Conservation (phyloP, 306 rosid species). For the Malus sieversii region DNA sequence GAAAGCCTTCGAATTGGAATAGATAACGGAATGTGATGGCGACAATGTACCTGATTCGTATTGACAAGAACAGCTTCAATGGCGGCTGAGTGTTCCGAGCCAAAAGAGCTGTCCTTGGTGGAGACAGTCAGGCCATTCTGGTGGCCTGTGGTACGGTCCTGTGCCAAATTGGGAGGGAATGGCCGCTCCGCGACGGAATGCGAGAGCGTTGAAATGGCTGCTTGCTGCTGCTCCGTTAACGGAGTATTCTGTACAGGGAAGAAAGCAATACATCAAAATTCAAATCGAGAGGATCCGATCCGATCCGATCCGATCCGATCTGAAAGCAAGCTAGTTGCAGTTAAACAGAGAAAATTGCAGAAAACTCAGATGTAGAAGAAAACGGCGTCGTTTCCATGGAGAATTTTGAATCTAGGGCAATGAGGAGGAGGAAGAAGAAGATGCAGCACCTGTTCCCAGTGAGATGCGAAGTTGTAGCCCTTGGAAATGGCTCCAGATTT, state of each 20-base stretch:
- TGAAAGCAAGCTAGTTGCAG: neutral
- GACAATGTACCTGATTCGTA: constrained; percentile 64
- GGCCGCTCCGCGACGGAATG: constrained; percentile 84
- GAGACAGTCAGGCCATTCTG: constrained; percentile 49
- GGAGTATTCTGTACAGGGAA: constrained; percentile 66
- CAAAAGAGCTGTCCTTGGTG: constrained; percentile 41
- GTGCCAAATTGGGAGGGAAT: constrained; percentile 70
- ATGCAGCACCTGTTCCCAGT: constrained; percentile 74
- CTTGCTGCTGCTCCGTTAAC: constrained; percentile 70
- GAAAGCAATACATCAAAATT: neutral
- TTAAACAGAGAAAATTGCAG: neutral
- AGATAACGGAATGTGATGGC: neutral
- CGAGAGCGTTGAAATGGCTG: constrained; percentile 53
- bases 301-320: neutral
- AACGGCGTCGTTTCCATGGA: neutral
- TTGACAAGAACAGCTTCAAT: constrained; percentile 69
- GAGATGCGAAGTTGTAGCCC: constrained; percentile 85
- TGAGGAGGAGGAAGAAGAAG: neutral
- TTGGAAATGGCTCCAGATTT: constrained; percentile 79
- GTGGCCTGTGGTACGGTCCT: constrained; percentile 42
- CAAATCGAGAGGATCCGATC: neutral
- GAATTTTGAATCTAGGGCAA: neutral
- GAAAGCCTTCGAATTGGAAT: neutral
- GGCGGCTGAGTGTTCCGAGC: constrained; percentile 48
- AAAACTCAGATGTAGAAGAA: neutral